Conservation (phyloP, 2,329 filamentous ascomycete species). For the Endocalyx cinctus region DNA sequence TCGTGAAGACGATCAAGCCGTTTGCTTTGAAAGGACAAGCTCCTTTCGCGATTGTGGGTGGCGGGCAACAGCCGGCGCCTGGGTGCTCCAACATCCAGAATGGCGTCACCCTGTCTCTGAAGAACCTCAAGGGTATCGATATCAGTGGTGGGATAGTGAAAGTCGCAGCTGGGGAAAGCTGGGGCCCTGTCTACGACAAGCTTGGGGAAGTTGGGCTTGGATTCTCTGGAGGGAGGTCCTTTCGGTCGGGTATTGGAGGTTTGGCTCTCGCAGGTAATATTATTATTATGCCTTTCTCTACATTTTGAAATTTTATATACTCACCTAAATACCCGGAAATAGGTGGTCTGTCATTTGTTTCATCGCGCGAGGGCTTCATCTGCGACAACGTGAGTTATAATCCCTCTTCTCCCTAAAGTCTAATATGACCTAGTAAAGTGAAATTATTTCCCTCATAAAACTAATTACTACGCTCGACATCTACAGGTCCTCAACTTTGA, state of each 20-base stretch:
- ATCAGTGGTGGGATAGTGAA: conserved; percentile 3
- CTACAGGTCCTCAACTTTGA: conserved; percentile 5
- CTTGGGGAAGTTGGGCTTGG: conserved; percentile 6
- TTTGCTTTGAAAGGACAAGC: not conserved
- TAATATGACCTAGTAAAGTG: too few species aligned
- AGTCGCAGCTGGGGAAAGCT: conserved; percentile 9
- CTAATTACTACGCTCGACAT: not conserved
- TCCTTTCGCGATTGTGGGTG: conserved; percentile 3
- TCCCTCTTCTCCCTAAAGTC: too few species aligned
- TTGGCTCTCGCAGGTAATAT: conserved; percentile 5
- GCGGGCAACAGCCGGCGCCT: conserved; percentile 2
- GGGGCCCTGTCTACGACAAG: conserved; percentile 11
- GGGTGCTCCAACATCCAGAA: conserved; percentile 9
- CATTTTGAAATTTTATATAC: not conserved
- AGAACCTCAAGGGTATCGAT: conserved; percentile 5
- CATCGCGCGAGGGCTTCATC: conserved; percentile 7
- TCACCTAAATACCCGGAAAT: not conserved
- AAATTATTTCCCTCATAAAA: too few species aligned
- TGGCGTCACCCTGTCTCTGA: conserved; percentile 11
- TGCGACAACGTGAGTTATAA: conserved; percentile 6
- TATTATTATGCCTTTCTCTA: not conserved
- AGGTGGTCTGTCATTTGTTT: conserved; percentile 12
- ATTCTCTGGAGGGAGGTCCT: conserved; percentile 4
- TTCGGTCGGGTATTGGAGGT: conserved; percentile 9
- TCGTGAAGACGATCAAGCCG: not conserved